Evolutionary conservation across 2,329 filamentous ascomycete species (phyloP).

Genomic region (Claviceps sp.): DNA sequence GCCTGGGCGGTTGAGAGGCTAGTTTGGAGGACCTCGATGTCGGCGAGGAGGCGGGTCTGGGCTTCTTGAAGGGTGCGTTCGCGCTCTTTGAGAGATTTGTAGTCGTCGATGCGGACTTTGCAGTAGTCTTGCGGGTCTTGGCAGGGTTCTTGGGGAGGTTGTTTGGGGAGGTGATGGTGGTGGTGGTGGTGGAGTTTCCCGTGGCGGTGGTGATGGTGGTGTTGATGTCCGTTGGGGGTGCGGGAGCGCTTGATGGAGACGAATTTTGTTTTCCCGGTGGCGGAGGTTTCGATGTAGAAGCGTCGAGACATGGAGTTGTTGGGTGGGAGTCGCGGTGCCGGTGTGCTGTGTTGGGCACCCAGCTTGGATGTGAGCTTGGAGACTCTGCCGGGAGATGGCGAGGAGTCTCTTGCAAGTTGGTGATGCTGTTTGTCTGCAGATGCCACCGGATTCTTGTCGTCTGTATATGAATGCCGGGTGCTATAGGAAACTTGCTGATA

Average conservation of each 20-base stretch:
- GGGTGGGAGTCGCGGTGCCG: neutral
- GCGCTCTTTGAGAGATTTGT: slow-evolving; percentile 22
- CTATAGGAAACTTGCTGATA: no score
- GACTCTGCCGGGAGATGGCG: no score
- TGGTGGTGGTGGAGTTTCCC: slow-evolving; percentile 10
- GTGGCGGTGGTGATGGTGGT: slow-evolving; percentile 13
- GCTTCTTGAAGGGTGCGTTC: slow-evolving; percentile 22
- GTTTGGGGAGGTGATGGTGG: slow-evolving; percentile 15
- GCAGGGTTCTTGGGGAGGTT: slow-evolving; percentile 13
- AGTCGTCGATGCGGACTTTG: slow-evolving; percentile 23
- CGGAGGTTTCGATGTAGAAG: slow-evolving; percentile 23
- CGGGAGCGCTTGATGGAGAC: slow-evolving; percentile 27
- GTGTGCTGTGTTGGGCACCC: slow-evolving; percentile 8
- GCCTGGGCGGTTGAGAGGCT: slow-evolving; percentile 21
- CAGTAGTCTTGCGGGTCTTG: slow-evolving; percentile 19
- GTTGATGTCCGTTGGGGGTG: slow-evolving; percentile 20
- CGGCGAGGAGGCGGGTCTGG: slow-evolving; percentile 20
- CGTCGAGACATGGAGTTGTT: slow-evolving; percentile 20
- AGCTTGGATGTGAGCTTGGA: slow-evolving; percentile 6
- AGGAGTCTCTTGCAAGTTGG: no score
- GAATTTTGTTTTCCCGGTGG: slow-evolving; percentile 22
- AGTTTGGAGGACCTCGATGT: slow-evolving; percentile 21
- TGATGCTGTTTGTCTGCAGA: no score
- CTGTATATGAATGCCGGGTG: no score
- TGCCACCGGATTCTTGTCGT: no score